Base-by-base conservation (phyloP, 2,329 filamentous ascomycete genomes). In the Achaetomium macrosporum region DNA sequence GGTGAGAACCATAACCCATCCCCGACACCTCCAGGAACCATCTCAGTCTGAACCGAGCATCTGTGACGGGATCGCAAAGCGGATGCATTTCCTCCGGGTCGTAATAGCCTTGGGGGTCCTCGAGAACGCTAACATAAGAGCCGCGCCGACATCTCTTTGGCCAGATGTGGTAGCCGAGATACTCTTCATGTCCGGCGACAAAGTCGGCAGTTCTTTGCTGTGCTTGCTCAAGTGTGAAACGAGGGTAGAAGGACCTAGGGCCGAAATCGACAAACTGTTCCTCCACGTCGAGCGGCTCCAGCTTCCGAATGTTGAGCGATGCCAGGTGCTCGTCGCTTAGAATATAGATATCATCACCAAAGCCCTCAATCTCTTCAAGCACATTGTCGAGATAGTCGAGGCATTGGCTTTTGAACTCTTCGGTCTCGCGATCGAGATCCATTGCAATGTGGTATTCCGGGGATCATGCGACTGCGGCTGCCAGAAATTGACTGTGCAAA, bases 11-110 rank as follows among this genome's bases (percentile, higher is more conserved):
- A n/a, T n/a, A 20, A 9, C 15, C n/a, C 2, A 13, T 17, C 10
- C 42, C 49, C 13, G 13, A 15, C 5, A 13, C 42, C 2, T 13
- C 17, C 13, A 41, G 4, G 17, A 35, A 51, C 42, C 49, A 46
- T 4, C 15, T 5, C 12, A 46, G 17, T 29, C 37, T 20, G 19
- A 29, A 17, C 9, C 29, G n/a, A 1, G 49, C 49, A 12, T 44
- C 20, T 1, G 4, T 19, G 31, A 17, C 8, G 1, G 39, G 16
- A 37, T 2, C 6, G 16, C 43, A 47, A 2, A 52, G 50, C 15
- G 50, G 49, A 33, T 47, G 50, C 4, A 5, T 11, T 5, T 52
- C 50, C 19, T 52, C 50, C 2, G 44, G 50, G 31, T 47, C 49
- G 7, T 13, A 10, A 1, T 11, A 20, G 7, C 29, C 30, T 13